Percentiles rank a stretch among this genome's conserved stretches.
These are phyloP conservation scores for Theobroma grandiflorum DNA, from an alignment of 441 rosid genomes.

Conservation along the genomic window DNA sequence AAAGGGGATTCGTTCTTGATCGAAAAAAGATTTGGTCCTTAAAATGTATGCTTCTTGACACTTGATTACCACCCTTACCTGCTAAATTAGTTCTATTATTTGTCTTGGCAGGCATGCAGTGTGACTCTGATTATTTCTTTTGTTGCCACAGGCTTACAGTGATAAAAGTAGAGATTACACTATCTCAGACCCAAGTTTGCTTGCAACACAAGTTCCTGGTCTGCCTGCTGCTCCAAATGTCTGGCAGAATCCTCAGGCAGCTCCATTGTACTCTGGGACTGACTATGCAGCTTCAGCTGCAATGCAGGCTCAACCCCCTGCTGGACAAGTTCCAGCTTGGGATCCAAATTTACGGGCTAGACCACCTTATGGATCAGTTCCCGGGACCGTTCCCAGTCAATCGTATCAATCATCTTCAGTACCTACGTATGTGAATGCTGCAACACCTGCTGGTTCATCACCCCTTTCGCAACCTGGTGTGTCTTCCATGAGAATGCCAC, in stretches of 20 bases:
- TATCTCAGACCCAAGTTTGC: conserved; percentile 66
- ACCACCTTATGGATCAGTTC: conserved; percentile 39
- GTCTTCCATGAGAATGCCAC: conserved; percentile 33
- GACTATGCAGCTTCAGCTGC: conserved; percentile 56
- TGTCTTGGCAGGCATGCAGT: neutral
- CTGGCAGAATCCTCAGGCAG: conserved; percentile 75
- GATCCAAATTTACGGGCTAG: conserved; percentile 50
- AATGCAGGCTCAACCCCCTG: conserved; percentile 40
- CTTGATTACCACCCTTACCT: conserved; percentile 34
- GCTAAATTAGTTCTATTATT: conserved; percentile 11
- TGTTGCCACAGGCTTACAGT: conserved; percentile 70
- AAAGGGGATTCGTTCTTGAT: conserved; percentile 48
- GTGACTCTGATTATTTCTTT: conserved; percentile 19
- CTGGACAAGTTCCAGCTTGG: conserved; percentile 57
- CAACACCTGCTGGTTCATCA: conserved; percentile 54
- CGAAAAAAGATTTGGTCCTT: conserved; percentile 48
- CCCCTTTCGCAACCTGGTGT: conserved; percentile 45
- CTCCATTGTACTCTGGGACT: conserved; percentile 48
- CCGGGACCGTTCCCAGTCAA: conserved; percentile 58
- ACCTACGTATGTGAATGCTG: conserved; percentile 41
- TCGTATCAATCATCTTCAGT: conserved; percentile 39
- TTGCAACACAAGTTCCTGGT: conserved; percentile 57
- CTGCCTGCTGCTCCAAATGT: conserved; percentile 48
- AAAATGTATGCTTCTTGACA: conserved; percentile 62
- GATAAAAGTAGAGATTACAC: conserved; percentile 98